Evolutionary conservation across 2,329 filamentous ascomycete species (phyloP).

Genomic region (Ophiostoma sp.): DNA sequence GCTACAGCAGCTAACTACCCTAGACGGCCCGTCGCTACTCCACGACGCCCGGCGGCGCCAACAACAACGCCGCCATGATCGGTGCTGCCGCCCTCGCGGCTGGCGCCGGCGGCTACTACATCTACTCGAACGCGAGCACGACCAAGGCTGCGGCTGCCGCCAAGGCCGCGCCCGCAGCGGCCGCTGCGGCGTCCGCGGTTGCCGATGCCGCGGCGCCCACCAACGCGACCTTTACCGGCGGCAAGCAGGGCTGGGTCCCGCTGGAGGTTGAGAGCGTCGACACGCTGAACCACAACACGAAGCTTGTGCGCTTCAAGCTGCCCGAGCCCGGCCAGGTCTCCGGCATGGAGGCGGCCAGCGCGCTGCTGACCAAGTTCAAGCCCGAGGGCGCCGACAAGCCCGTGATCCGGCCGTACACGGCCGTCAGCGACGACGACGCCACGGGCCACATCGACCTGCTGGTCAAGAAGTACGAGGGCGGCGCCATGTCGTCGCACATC

Average conservation of each 20-base stretch:
- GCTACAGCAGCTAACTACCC: constrained; percentile 30
- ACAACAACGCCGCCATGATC: constrained; percentile 55
- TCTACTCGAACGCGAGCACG: constrained; percentile 46
- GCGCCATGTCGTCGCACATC: constrained; percentile 86
- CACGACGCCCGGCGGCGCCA: constrained; percentile 42
- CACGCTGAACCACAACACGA: constrained; percentile 87
- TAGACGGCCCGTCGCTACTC: constrained; percentile 60
- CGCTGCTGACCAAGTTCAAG: constrained; percentile 88
- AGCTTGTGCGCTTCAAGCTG: constrained; percentile 82
- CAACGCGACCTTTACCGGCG: constrained; percentile 63
- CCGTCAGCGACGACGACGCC: constrained; percentile 76
- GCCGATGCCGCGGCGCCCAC: constrained; percentile 34
- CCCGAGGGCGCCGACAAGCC: constrained; percentile 71
- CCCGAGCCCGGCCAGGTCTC: constrained; percentile 79
- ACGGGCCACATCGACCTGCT: constrained; percentile 81
- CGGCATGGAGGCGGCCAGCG: constrained; percentile 76
- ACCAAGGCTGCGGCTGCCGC: constrained; percentile 45
- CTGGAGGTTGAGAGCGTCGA: constrained; percentile 75
- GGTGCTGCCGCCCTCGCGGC: constrained; percentile 54
- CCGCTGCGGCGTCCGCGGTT: constrained; percentile 31
- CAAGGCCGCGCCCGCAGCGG: constrained; percentile 40
- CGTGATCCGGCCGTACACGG: constrained; percentile 87
- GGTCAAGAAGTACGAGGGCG: constrained; percentile 85
- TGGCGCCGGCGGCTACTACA: constrained; percentile 53
- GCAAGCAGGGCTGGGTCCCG: constrained; percentile 82